Base-by-base conservation (phyloP, 78 protist species). In the Pelomyxa schiedti region DNA sequence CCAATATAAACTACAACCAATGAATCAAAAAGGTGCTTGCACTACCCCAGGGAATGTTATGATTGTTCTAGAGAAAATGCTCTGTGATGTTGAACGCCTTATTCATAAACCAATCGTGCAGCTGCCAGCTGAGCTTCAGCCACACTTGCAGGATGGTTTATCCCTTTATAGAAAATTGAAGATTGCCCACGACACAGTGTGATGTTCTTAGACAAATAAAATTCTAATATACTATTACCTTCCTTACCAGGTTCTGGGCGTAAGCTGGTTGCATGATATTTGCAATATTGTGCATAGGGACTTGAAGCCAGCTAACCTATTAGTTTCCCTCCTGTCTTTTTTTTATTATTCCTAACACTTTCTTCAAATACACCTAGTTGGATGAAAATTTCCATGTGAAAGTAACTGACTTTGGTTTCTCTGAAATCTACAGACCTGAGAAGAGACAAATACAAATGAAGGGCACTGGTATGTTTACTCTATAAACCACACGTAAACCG, bases 41-140 rank as follows among this genome's bases (percentile, higher is more conserved):
- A 84, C 89, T 0, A 74, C 78, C 39, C 86, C 84, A 6, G 89
- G 89, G 16, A 71, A 75, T 67, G 69, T 84, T 64, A 75, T 75
- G 81, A 84, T 84, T 35, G 89, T 84, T 9, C 43, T 69, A 0
- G 89, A 84, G 40, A 30, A 68, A 26, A 82, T 82, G 87, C 80
- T 77, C 30, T 77, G 81, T 5, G 87, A 82, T 68, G 72, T 76
- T 1, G 81, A 82, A 24, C 76, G 72, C 41, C 24, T 77, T 22
- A 75, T 81, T 37, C 86, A 81, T 68, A 26, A 52, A 26, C 4
- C 38, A 28, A 66, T 70, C 6, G 58, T 43, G 24, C 67, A n/a
- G n/a, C n/a, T n/a, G n/a, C n/a, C n/a, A n/a, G n/a, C n/a, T n/a
- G n/a, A n/a, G n/a, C n/a, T n/a, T n/a, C n/a, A n/a, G n/a, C n/a